Percentiles rank a stretch among this genome's conserved stretches.
Conservation (phyloP, 129 eudicot species). For the Arctium minus region DNA sequence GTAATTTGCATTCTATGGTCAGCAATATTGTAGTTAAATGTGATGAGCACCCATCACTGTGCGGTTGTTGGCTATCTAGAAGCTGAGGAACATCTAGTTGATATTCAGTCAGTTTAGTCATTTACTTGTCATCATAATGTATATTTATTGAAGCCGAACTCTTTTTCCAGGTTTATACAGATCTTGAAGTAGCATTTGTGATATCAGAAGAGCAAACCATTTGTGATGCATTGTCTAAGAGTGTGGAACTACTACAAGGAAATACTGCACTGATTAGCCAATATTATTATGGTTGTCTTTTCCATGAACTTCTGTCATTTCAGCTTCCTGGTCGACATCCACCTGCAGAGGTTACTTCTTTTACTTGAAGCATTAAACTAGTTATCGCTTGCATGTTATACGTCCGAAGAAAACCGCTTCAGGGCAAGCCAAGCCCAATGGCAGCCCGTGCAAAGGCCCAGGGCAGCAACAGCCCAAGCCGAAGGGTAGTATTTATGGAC, state of each 20-base stretch:
- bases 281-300: slow-evolving; percentile 90
- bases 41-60: background rate
- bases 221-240: slow-evolving; percentile 75
- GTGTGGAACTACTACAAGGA: slow-evolving; percentile 90
- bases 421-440: background rate
- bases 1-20: slow-evolving; percentile 29
- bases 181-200: slow-evolving; percentile 96
- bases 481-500: background rate
- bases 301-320: slow-evolving; percentile 88
- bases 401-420: background rate
- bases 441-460: background rate
- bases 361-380: slow-evolving; percentile 6
- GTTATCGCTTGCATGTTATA: background rate
- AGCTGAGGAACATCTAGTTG: background rate
- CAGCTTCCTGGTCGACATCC: slow-evolving; percentile 92
- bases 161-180: slow-evolving; percentile 72
- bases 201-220: slow-evolving; percentile 83
- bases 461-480: background rate
- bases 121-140: background rate
- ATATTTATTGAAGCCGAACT: background rate
- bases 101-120: background rate
- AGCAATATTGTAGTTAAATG: background rate
- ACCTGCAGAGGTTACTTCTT: slow-evolving; percentile 52
- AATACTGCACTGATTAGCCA: slow-evolving; percentile 89
- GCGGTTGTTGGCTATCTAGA: background rate